Percentiles rank a stretch among this genome's conserved stretches.
phyloP scores from a whole-genome alignment of 192 early-diverging fungal genomes.

The Geranomyces variabilis region DNA sequence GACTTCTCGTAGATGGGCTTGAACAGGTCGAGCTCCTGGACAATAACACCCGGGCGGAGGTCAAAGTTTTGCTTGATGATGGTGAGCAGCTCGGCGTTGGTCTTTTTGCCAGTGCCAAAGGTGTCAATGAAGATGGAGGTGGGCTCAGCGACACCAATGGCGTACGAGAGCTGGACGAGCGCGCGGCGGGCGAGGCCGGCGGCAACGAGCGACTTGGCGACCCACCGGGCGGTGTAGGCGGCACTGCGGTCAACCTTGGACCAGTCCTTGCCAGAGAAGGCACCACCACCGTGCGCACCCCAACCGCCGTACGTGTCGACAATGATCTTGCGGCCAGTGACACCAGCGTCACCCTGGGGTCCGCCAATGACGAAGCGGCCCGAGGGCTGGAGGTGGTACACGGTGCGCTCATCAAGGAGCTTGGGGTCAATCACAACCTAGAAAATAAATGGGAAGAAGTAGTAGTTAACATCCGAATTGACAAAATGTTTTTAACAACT shows the following conservation, averaged over 20 bases:
- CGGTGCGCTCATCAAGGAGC: conserved; percentile 83
- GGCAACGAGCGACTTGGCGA: conserved; percentile 95
- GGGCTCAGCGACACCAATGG: conserved; percentile 97
- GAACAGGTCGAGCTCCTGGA: conserved; percentile 97
- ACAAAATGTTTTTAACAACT: not conserved
- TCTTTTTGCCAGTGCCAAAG: conserved; percentile 91
- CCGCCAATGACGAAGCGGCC: conserved; percentile 99
- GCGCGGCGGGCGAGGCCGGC: conserved; percentile 91
- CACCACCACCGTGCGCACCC: conserved; percentile 96
- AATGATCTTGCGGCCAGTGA: conserved; percentile 97
- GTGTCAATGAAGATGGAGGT: conserved; percentile 95
- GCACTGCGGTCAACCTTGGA: conserved; percentile 99
- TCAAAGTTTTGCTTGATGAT: conserved; percentile 99
- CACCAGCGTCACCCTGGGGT: conserved; percentile 99
- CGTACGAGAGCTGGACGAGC: conserved; percentile 97
- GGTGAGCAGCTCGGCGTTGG: conserved; percentile 84
- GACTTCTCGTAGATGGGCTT: conserved; percentile 97
- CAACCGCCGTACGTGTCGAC: conserved; percentile 93
- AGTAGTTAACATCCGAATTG: not conserved
- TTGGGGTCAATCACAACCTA: conserved; percentile 85
- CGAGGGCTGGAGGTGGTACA: conserved; percentile 98
- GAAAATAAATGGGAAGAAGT: not conserved
- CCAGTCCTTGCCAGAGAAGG: conserved; percentile 99
- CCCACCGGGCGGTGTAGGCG: conserved; percentile 96
- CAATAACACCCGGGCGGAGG: conserved; percentile 97